phyloP scores from a whole-genome alignment of 1,139 yeast species.

The Eremothecium cymbalariae region DNA sequence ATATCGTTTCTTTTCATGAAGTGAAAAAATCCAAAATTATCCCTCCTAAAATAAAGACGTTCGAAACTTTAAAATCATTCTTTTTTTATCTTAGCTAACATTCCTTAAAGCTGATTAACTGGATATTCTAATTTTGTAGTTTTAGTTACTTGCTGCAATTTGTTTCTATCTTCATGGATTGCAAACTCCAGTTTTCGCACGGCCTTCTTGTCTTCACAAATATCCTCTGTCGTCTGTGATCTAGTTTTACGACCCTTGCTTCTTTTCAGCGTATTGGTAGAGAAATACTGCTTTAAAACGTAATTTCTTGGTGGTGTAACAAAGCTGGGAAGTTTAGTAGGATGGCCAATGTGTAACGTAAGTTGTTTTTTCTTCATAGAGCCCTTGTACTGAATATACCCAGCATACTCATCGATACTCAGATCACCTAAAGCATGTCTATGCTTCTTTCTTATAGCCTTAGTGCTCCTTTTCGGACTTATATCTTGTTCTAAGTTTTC shows the following conservation, averaged over 20 bases:
- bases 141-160: too few relatives aligned
- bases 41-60: too few relatives aligned
- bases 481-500: conserved; percentile 17
- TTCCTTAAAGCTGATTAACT: too few relatives aligned
- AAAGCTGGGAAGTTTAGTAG: conserved; percentile 15
- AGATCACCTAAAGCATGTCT: conserved; percentile 16
- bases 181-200: conserved; percentile 18
- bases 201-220: conserved; percentile 17
- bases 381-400: conserved; percentile 15
- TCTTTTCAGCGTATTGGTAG: not conserved
- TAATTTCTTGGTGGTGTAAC: conserved; percentile 22
- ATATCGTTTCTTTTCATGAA: not conserved
- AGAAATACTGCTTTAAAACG: conserved; percentile 14
- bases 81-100: too few relatives aligned
- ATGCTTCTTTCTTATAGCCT: not conserved
- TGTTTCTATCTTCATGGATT: conserved; percentile 12
- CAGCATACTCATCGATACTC: conserved; percentile 16
- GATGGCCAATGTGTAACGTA: conserved; percentile 14
- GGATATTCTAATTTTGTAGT: too few relatives aligned
- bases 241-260: not conserved
- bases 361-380: conserved; percentile 11
- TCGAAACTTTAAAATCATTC: too few relatives aligned
- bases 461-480: conserved; percentile 3
- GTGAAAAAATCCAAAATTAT: too few relatives aligned
- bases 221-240: conserved; percentile 21